Base-by-base conservation (phyloP, 441 rosid genomes). In the Bruguiera hainesii region DNA sequence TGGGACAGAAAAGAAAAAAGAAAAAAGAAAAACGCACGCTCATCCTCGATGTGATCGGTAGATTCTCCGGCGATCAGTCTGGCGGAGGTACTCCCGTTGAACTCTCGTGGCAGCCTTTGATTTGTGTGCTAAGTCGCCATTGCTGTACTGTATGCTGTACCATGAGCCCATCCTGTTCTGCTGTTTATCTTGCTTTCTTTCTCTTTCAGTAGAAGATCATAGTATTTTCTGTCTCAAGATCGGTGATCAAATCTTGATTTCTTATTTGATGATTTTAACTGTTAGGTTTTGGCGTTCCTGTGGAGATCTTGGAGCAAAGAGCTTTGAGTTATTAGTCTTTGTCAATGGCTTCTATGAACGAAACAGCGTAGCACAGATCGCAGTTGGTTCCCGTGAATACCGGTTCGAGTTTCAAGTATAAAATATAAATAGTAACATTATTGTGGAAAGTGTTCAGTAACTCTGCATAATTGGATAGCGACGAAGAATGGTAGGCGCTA, bases 21-120 rank as follows among this genome's bases (percentile, higher is more conserved):
- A 1, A 5, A 31, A 31, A 31, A 31, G 6, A 6, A 5, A 5
- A 31, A 19, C 37, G 50, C 20, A 5, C 59, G 23, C 60, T 58
- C 69, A 60, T 49, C 39, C 49, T 53, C 23, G 33, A 21, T 19
- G 42, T 46, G 26, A 69, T 71, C 73, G 76, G 76, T 33, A 58
- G 64, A 56, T 66, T 68, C 39, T 23, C 74, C 69, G 75, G 74
- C 69, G 73, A 73, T 68, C 63, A 58, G 25, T 65, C 73, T 62
- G 75, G 68, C 61, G 52, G 56, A 70, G 82, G 84, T 80, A 73
- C 23, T 42, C 33, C 4, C 37, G 13, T 16, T 16, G 16, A 49
- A 1, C 64, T 56, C 26, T 58, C 60, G 23, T 60, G n/a, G 35
- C 26, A 28, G 13, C 49, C 35, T 62, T 33, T 33, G 37, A 6